Evolutionary conservation across 495 filamentous ascomycete genomes (phyloP), one percentile per base, ranked within the genome.

Genomic region (Saxispiralis lemnorum): DNA sequence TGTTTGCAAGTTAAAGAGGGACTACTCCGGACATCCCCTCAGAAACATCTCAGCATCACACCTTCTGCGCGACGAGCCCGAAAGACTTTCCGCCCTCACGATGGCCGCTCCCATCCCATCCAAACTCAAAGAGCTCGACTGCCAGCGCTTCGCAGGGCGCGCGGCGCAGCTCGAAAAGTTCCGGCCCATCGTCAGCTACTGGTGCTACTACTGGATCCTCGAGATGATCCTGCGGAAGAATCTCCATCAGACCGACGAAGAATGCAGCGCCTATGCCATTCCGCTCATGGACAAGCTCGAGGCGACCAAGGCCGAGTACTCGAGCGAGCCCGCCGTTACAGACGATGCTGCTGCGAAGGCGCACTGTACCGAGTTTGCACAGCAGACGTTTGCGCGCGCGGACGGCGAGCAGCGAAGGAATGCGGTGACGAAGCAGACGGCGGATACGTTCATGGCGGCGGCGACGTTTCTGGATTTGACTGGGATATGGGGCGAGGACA

Each of bases 211-310:
- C 58, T 87, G 79, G 73, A 83, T 88, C 30, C 81, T 92, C 46
- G 84, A 95, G 51, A 83, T 93, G 53, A 87, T 95, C 41, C 76
- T 99, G 6, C 66, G 72, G 13, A 80, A 76, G 59, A 65, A 71
- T 20, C 75, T 96, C 31, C 92, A 96, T 58, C 72, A 66, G 17
- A 62, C 67, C 41, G 78, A 86, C 56, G 70, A 77, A 33, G 86
- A 89, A 52, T 73, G 76, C 45, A 76, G 77, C 44, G 52, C 63
- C 35, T 96, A 87, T 57, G 93, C 86, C 1, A 82, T 75, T 18
- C 66, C 64, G 17, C 66, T 96, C 49, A 85, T 99, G 77, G 86
- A 94, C 51, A 89, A 86, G 62, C 67, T 97, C 44, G 89, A 97
- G 59, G 65, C 85, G 76, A 80, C 74, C 33, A 93, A 93, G 58